A percentile compares a stretch with the other conserved stretches of the same genome.
These are phyloP conservation scores for Septoria linicola DNA, from an alignment of 2,329 filamentous ascomycete genomes.

Conservation along the genomic window DNA sequence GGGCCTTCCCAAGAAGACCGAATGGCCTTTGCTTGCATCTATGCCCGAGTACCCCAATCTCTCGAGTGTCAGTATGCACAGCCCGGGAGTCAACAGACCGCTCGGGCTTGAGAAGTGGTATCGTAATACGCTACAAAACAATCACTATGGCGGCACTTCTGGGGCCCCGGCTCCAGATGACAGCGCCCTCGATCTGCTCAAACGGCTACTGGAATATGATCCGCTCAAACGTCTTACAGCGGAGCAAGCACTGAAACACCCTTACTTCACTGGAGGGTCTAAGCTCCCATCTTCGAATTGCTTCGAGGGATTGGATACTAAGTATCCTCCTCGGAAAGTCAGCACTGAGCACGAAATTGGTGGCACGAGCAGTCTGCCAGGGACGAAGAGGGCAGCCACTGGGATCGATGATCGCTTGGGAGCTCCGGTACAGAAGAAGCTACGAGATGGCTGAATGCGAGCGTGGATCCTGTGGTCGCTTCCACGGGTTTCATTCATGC, in stretches of 20 bases:
- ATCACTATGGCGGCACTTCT: constrained; percentile 43
- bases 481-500: no score
- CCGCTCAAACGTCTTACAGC: constrained; percentile 85
- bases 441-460: constrained; percentile 46
- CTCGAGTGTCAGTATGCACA: constrained; percentile 42
- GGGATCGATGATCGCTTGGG: constrained; percentile 79
- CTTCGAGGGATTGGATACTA: constrained; percentile 83
- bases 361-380: constrained; percentile 80
- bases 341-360: constrained; percentile 94
- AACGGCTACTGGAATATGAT: constrained; percentile 86
- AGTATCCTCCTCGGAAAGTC: constrained; percentile 87
- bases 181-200: constrained; percentile 67
- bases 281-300: constrained; percentile 69
- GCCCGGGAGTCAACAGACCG: constrained; percentile 52
- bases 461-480: no score
- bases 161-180: constrained; percentile 60
- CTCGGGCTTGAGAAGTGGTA: constrained; percentile 68
- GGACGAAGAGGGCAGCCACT: constrained; percentile 72
- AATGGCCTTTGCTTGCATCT: constrained; percentile 77
- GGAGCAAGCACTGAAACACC: constrained; percentile 81
- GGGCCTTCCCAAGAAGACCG: constrained; percentile 82
- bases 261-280: constrained; percentile 67
- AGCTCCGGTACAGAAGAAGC: constrained; percentile 52
- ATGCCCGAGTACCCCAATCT: constrained; percentile 75
- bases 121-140: constrained; percentile 48